phyloP scores from a whole-genome alignment of 2,329 filamentous ascomycete genomes.

The Pseudogymnoascus sp. region DNA sequence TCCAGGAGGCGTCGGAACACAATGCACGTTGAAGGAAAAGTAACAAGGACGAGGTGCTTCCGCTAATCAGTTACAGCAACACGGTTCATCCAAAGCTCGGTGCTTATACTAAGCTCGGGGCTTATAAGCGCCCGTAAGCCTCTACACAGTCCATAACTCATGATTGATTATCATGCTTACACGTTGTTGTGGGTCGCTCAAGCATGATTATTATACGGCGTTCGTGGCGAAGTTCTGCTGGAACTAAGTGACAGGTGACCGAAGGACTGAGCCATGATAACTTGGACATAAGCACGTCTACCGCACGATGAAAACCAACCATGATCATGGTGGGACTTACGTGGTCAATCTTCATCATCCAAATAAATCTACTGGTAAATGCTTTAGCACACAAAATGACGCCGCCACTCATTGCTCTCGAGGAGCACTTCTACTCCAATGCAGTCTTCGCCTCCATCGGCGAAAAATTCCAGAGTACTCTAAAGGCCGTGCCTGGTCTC shows the following conservation, averaged over 20 bases:
- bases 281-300: not conserved
- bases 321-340: not conserved
- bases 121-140: not conserved
- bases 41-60: not conserved
- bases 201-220: not conserved
- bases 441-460: slow-evolving; percentile 11
- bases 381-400: not conserved
- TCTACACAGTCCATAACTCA: not conserved
- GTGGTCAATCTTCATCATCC: not conserved
- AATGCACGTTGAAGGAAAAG: not conserved
- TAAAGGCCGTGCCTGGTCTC: slow-evolving; percentile 7
- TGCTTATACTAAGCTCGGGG: not conserved
- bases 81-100: not conserved
- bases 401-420: slow-evolving; percentile 30
- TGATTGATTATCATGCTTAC: not conserved
- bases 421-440: slow-evolving; percentile 28
- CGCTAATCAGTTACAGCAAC: not conserved
- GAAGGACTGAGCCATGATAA: not conserved
- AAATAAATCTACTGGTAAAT: not conserved
- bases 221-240: not conserved
- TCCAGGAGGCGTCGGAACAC: not conserved
- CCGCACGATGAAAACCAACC: not conserved
- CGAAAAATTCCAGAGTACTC: slow-evolving; percentile 20
- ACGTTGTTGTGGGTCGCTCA: not conserved
- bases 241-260: not conserved